Conservation (phyloP, 140 eudicot genomes). For the Cichorium intybus region DNA sequence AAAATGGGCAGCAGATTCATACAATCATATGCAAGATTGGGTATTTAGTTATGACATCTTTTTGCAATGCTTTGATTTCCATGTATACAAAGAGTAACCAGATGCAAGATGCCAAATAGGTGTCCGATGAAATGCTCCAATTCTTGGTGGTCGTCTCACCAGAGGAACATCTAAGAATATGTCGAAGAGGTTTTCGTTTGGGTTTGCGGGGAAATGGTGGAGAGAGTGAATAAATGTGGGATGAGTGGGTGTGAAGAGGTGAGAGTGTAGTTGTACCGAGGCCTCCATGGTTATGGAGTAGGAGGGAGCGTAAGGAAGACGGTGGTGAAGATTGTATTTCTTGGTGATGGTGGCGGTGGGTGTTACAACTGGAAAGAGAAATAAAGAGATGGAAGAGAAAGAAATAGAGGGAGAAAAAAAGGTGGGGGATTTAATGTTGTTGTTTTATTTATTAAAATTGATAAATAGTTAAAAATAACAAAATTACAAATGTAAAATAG, state of each 20-base stretch:
- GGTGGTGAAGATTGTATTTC: constrained; percentile 40
- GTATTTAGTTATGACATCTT: constrained; percentile 23
- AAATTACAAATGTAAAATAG: too few species aligned
- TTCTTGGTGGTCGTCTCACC: constrained; percentile 30
- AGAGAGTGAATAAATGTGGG: constrained; percentile 3
- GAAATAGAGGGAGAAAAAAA: too few species aligned
- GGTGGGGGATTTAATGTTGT: too few species aligned
- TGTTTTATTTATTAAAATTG: too few species aligned
- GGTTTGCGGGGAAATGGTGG: not conserved
- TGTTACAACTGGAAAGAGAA: too few species aligned
- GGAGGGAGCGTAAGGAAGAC: not conserved
- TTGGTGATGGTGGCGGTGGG: too few species aligned
- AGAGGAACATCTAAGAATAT: constrained; percentile 10
- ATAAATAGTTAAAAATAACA: too few species aligned
- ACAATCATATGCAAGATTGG: constrained; percentile 33
- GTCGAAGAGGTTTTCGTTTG: constrained; percentile 1
- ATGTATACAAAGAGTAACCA: too few species aligned
- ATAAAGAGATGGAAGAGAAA: too few species aligned
- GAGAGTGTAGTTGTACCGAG: constrained; percentile 22
- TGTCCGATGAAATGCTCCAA: constrained; percentile 40
- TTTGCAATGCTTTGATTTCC: constrained; percentile 42
- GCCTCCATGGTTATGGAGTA: constrained; percentile 10
- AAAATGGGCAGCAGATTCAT: constrained; percentile 40
- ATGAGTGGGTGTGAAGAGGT: constrained; percentile 20
- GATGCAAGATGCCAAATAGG: constrained; percentile 39